Conservation (phyloP, 1,284 basidiomycete genomes). For the Ceratobasidium sp. region DNA sequence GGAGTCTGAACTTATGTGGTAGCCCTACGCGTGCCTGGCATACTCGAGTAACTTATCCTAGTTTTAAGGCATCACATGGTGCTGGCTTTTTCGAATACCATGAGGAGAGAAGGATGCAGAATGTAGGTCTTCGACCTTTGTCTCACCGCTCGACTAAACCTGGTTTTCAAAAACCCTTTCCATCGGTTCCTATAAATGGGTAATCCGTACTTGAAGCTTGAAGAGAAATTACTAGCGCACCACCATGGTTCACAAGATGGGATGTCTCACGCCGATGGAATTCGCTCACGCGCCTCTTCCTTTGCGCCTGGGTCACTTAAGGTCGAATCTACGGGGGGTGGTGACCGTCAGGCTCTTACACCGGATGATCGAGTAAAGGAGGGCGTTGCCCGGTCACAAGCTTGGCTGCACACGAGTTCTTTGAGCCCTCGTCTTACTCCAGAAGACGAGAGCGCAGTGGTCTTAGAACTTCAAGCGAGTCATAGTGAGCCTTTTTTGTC, state of each 20-base stretch:
- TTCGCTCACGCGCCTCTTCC: slow-evolving; percentile 43
- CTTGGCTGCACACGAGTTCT: slow-evolving; percentile 52
- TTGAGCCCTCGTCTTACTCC: slow-evolving; percentile 40
- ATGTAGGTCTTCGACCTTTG: slow-evolving; percentile 61
- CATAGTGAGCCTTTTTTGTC: neutral
- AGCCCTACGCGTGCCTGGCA: neutral
- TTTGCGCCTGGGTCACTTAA: slow-evolving; percentile 29
- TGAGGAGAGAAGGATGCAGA: slow-evolving; percentile 76
- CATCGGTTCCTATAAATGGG: neutral
- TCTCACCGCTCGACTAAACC: neutral
- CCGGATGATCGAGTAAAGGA: slow-evolving; percentile 38
- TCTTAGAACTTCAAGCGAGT: slow-evolving; percentile 40
- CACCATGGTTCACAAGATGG: slow-evolving; percentile 41
- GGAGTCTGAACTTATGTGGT: neutral
- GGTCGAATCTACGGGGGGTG: neutral
- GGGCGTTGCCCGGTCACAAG: slow-evolving; percentile 48
- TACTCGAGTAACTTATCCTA: neutral
- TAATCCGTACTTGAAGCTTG: slow-evolving; percentile 1
- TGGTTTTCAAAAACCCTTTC: neutral
- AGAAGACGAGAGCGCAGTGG: slow-evolving; percentile 49
- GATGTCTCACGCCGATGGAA: slow-evolving; percentile 31
- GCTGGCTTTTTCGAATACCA: slow-evolving; percentile 76
- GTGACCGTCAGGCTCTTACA: neutral
- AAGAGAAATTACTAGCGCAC: slow-evolving; percentile 35
- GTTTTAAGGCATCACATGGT: slow-evolving; percentile 38